These are phyloP conservation scores for Ramalina peruviana DNA, from an alignment of 495 filamentous ascomycete genomes.

Conservation along the genomic window DNA sequence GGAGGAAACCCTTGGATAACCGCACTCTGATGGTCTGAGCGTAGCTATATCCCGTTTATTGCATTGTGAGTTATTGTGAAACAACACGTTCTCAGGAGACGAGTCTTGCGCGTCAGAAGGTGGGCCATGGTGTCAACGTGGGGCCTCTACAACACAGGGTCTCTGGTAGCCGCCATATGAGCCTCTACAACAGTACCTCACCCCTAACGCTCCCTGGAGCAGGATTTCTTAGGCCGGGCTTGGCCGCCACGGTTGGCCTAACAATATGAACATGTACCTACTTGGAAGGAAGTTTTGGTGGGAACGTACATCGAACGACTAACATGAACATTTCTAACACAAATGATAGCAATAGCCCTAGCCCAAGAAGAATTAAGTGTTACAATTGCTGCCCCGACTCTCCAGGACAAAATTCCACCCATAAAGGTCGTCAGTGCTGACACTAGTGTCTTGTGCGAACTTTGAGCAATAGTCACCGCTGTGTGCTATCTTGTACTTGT, in stretches of 20 bases:
- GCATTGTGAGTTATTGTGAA: not conserved
- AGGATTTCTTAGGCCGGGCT: not conserved
- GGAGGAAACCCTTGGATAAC: conserved; percentile 2
- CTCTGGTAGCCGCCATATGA: not conserved
- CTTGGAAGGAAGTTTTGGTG: not conserved
- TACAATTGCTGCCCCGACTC: conserved; percentile 2
- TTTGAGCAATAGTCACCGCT: conserved; percentile 4
- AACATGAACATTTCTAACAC: conserved; percentile 3
- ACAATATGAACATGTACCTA: conserved; percentile 1
- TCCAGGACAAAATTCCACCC: conserved; percentile 9
- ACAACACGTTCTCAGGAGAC: not conserved
- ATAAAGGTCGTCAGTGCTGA: conserved; percentile 6
- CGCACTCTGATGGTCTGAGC: conserved; percentile 5
- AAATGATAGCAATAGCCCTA: no score
- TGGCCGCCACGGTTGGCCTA: conserved; percentile 1
- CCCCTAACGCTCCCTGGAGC: not conserved
- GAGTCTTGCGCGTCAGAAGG: no score
- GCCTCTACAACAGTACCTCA: no score
- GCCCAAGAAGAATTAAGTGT: conserved; percentile 5
- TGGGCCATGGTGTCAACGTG: not conserved
- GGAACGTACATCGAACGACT: not conserved
- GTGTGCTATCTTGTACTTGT: not conserved
- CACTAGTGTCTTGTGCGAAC: conserved; percentile 7
- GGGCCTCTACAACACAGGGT: not conserved
- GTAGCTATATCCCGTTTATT: conserved; percentile 2